Percentiles rank a stretch among this genome's conserved stretches.
phyloP scores from a whole-genome alignment of 2,329 filamentous ascomycete genomes.

The Neurospora sp. region DNA sequence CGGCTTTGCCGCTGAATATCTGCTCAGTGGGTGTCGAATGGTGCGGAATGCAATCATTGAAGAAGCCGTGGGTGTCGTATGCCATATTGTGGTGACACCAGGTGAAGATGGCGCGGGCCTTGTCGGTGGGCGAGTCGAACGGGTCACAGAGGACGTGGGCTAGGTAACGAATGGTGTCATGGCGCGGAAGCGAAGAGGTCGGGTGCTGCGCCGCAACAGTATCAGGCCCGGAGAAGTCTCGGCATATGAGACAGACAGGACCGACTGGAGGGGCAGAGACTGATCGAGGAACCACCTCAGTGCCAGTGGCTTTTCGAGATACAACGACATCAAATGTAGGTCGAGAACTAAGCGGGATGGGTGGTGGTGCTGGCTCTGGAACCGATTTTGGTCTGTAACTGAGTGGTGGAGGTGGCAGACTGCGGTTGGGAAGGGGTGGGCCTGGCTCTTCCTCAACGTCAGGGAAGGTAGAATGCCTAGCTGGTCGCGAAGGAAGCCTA shows the following conservation, averaged over 20 bases:
- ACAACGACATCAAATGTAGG: conserved; percentile 39
- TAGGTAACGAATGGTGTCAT: conserved; percentile 60
- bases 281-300: conserved; percentile 15
- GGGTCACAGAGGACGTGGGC: conserved; percentile 68
- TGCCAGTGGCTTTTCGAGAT: conserved; percentile 20
- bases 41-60: conserved; percentile 56
- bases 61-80: conserved; percentile 77
- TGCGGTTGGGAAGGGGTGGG: conserved; percentile 30
- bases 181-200: conserved; percentile 55
- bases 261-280: conserved; percentile 13
- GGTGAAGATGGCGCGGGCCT: conserved; percentile 84
- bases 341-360: conserved; percentile 41
- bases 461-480: conserved; percentile 22
- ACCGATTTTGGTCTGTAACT: conserved; percentile 16
- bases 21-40: conserved; percentile 60
- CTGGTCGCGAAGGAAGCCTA: conserved; percentile 40
- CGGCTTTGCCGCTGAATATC: conserved; percentile 67
- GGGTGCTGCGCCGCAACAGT: conserved; percentile 69
- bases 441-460: conserved; percentile 48
- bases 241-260: conserved; percentile 62
- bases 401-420: conserved; percentile 29
- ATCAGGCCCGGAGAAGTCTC: conserved; percentile 81
- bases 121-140: conserved; percentile 77
- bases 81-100: conserved; percentile 92
- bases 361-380: conserved; percentile 35